Evolutionary conservation across 192 early-diverging fungal species (phyloP), one percentile per base, ranked within the genome.

Genomic region (Gorgonomyces haynaldii): DNA sequence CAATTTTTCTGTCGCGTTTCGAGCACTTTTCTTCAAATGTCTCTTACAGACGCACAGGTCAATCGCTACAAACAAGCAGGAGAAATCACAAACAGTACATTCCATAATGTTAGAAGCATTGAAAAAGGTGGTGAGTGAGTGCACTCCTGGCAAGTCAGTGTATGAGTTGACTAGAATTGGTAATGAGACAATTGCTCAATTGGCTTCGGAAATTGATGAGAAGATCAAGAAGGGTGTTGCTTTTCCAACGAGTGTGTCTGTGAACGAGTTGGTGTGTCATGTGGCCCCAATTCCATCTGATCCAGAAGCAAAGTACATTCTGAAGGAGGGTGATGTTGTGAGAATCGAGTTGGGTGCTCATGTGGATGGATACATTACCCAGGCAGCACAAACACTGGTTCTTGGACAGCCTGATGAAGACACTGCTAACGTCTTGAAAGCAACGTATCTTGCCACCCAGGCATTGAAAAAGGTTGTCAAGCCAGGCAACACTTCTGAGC

Each of bases 301-400:
- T 56, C 62, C 79, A 34, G 81, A 81, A 47, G 72, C 76, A 30
- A 54, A 76, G 38, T 38, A 56, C 21, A 58, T 67, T 16, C 70
- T 97, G 50, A 83, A 83, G 63, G 80, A 65, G 52, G 93, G 91
- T 46, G 90, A 93, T 66, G 72, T 92, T 54, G 89, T 89, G 52
- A 82, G 88, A 62, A 76, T 97, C 61, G 85, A 86, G 58, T 75
- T 95, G 45, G 93, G 87, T 60, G 82, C 82, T 32, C 91, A 95
- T 52, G 76, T 97, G 37, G 93, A 97, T 60, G 93, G 93, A 43
- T 95, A 82, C 55, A 81, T 84, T 28, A 77, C 88, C 20, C 81
- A 88, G 54, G 81, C 77, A 17, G 93, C 83, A 28, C 78, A 86
- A 66, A 93, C 93, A 32, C 17, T 92, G 32, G 88, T 94, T 49